Evolutionary conservation across 1,284 basidiomycete genomes (phyloP).

Genomic region (Pterulicium gracile): DNA sequence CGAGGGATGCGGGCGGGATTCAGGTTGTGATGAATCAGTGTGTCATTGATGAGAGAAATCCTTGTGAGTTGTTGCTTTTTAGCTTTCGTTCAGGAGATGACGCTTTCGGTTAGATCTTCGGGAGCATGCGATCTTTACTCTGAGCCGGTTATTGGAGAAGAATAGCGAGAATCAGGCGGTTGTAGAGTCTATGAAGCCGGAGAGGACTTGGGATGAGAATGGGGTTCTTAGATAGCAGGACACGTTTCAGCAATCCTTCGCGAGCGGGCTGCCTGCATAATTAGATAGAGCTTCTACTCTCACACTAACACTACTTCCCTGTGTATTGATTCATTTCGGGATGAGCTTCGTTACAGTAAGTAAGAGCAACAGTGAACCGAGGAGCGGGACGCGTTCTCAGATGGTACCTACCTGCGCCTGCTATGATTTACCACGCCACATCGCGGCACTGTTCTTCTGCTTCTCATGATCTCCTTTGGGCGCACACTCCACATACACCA

Average conservation of each 20-base stretch:
- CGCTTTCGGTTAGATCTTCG: slow-evolving; percentile 52
- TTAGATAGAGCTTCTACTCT: no score
- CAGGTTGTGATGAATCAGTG: slow-evolving; percentile 77
- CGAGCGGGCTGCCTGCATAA: no score
- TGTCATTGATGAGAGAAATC: slow-evolving; percentile 82
- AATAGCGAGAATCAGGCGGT: slow-evolving; percentile 75
- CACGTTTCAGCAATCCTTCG: no score
- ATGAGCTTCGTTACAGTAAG: no score
- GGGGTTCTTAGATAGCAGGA: slow-evolving; percentile 41
- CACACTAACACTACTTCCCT: no score
- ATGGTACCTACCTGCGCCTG: no score
- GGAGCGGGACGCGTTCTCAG: no score
- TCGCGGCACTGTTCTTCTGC: no score
- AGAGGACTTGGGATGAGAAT: slow-evolving; percentile 44
- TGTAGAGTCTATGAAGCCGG: slow-evolving; percentile 62
- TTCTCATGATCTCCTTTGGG: no score
- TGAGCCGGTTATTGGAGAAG: slow-evolving; percentile 65
- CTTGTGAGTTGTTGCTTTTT: slow-evolving; percentile 50
- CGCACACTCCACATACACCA: background rate
- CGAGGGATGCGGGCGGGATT: slow-evolving; percentile 62
- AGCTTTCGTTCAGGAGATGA: background rate
- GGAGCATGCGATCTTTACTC: slow-evolving; percentile 80
- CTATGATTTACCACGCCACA: no score
- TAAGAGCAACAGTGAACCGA: no score
- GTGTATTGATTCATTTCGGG: no score